Base-by-base conservation (phyloP, 2,329 filamentous ascomycete species). In the Diaporthe velutina region DNA sequence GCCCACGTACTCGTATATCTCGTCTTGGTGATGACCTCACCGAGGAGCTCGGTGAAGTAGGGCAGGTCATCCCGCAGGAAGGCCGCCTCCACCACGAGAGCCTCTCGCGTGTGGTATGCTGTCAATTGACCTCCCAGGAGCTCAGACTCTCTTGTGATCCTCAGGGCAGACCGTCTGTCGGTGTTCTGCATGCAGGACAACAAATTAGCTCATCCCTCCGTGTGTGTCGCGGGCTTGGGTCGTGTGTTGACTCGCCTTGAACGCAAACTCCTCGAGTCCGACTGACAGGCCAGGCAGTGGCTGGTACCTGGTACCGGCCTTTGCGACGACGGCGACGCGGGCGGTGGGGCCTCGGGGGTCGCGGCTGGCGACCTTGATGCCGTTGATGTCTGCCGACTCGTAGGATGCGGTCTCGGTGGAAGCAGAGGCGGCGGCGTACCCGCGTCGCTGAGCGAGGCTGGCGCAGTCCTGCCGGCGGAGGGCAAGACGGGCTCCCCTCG, bases 61-160 rank as follows among this genome's bases (percentile, higher is more conserved):
- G 97, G 97, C 79, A 99, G 92, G 84, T 99, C 96, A 84, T 97
- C 93, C 83, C 95, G 93, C 79, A 99, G 92, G 90, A 99, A 99
- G 88, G 94, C 98, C 84, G 97, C 95, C 86, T 96, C 93, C 82
- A 99, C 88, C 76, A 99, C 92, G 77, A 99, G 88, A 83, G 95
- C 95, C 89, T 99, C 97, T 83, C 96, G 94, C 80, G 95, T 96
- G 88, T 98, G 95, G 86, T 94, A 95, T 78, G 96, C 90, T 80
- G 88, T 90, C 87, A 98, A 92, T 91, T 96, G 93, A 81, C 95
- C 95, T 83, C 97, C 97, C 78, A 99, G 92, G 77, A 99, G 93
- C 88, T 99, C 97, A 81, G 95, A 91, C 88, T 99, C 97, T 88
- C 97, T 94, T 83, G 93, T 94, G 85, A 99, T 98, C 84, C 96